Conservation (phyloP, 805 yeast species). For the Ascoidea rubescens region DNA sequence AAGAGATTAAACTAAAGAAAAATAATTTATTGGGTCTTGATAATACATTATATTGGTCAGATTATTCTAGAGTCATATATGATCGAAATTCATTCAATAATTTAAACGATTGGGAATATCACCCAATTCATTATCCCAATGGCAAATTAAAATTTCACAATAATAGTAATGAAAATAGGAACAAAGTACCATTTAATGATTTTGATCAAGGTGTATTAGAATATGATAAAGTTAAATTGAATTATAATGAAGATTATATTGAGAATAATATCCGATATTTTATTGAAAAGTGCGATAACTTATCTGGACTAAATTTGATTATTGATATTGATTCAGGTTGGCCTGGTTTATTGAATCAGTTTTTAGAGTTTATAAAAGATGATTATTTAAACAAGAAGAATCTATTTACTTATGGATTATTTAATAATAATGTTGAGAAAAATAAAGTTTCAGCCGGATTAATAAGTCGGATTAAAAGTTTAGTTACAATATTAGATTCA, state of each 20-base stretch:
- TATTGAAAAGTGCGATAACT: constrained; percentile 62
- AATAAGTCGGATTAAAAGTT: constrained; percentile 30
- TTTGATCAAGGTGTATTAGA: constrained; percentile 49
- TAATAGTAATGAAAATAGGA: constrained; percentile 3
- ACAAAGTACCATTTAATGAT: constrained; percentile 26
- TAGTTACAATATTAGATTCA: constrained; percentile 29
- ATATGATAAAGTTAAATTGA: constrained; percentile 25
- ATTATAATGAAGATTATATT: constrained; percentile 30
- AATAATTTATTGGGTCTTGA: constrained; percentile 21
- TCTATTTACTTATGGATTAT: constrained; percentile 33
- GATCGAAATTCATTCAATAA: constrained; percentile 44
- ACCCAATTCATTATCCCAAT: constrained; percentile 19
- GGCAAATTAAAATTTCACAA: constrained; percentile 15
- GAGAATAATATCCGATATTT: constrained; percentile 46
- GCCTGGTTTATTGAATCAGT: constrained; percentile 57
- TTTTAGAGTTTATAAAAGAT: constrained; percentile 47
- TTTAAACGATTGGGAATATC: constrained; percentile 46
- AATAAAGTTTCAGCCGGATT: constrained; percentile 10
- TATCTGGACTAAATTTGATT: constrained; percentile 57
- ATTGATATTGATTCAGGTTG: constrained; percentile 70
- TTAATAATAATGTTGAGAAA: constrained; percentile 18
- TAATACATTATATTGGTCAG: constrained; percentile 64
- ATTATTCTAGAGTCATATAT: constrained; percentile 54
- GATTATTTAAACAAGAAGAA: constrained; percentile 43
- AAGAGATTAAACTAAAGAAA: constrained; percentile 12